Evolutionary conservation across 371 early-diverging fungal genomes (phyloP), one percentile per base, ranked within the genome.

Genomic region (Mycotypha africana): DNA sequence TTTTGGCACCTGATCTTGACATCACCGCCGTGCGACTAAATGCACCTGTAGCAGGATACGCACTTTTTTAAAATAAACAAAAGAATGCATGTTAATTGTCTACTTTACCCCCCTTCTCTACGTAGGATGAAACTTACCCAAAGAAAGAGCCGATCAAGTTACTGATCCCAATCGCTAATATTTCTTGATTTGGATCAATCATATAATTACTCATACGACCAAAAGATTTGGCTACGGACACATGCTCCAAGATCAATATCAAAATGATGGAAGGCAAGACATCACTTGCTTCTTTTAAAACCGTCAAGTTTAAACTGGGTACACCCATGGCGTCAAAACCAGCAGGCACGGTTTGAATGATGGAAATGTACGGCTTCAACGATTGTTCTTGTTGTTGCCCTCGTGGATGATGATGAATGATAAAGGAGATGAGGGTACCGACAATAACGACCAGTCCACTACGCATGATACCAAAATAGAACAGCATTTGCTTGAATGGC

Each of bases 21-120:
- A 89, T 91, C 51, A 93, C 78, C 11, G 92, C 89, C 0, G 90
- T 85, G 38, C 96, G 82, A 16, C 89, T 88, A 58, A 95, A 92
- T 1, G 92, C 88, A n/a, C 93, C 94, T 16, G 92, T 90, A 7
- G 85, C 81, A 10, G 94, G 89, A 62, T 84, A 91, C 0, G 82
- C 87, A 10, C 88, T 84, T 41, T 17, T n/a, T n/a, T n/a, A 35
- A 42, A 32, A 22, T 42, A 31, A 10, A 23, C 12, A 35, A 16
- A 42, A 12, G 24, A 2, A 43, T 22, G 9, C 16, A n/a, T 4
- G 32, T 26, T 33, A 34, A 24, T 22, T 32, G 5, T 11, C 10
- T 62, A 56, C 47, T n/a, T n/a, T n/a, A n/a, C n/a, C n/a, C n/a
- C n/a, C n/a, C n/a, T n/a, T n/a, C n/a, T n/a, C n/a, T 78, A 20